Percentiles rank a stretch among this genome's conserved stretches.
These are phyloP conservation scores for Starmerella powellii DNA, from an alignment of 805 yeast genomes.

Conservation along the genomic window DNA sequence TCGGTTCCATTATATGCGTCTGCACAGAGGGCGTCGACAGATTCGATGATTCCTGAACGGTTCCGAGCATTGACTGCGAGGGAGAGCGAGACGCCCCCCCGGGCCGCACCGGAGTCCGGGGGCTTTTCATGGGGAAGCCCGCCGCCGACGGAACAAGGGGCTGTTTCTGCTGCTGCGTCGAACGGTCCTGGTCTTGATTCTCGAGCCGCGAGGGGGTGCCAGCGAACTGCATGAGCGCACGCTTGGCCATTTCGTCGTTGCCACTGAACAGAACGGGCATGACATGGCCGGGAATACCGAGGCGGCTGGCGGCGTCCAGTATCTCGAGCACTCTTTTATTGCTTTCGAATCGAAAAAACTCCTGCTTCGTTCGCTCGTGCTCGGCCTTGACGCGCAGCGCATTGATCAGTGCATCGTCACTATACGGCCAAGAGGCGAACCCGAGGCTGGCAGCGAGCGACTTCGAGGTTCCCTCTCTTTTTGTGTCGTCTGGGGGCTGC, in stretches of 20 bases:
- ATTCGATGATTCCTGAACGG: too few species aligned
- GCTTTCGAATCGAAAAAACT: slow-evolving; percentile 53
- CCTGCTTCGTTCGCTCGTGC: slow-evolving; percentile 76
- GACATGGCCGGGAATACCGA: slow-evolving; percentile 51
- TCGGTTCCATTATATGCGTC: not conserved
- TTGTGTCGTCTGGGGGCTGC: not conserved
- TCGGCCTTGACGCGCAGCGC: slow-evolving; percentile 52
- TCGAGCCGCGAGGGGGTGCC: too few species aligned
- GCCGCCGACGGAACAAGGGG: slow-evolving; percentile 10
- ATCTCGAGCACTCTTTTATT: slow-evolving; percentile 49
- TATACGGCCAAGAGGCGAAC: slow-evolving; percentile 41
- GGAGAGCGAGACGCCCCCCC: not conserved
- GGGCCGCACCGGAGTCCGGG: slow-evolving; percentile 3
- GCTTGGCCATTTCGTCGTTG: slow-evolving; percentile 7
- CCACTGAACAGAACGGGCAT: slow-evolving; percentile 31
- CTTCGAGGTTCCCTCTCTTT: not conserved
- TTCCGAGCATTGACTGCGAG: not conserved
- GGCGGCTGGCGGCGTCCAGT: slow-evolving; percentile 45
- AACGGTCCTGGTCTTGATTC: too few species aligned
- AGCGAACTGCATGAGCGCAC: not conserved
- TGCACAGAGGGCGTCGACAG: not conserved
- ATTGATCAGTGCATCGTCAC: slow-evolving; percentile 45
- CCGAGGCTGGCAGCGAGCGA: slow-evolving; percentile 36
- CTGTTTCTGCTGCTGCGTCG: slow-evolving; percentile 21
- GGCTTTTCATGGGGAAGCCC: slow-evolving; percentile 1